These are phyloP conservation scores for Eucommia ulmoides DNA, from an alignment of 257 asterid species.

Conservation along the genomic window DNA sequence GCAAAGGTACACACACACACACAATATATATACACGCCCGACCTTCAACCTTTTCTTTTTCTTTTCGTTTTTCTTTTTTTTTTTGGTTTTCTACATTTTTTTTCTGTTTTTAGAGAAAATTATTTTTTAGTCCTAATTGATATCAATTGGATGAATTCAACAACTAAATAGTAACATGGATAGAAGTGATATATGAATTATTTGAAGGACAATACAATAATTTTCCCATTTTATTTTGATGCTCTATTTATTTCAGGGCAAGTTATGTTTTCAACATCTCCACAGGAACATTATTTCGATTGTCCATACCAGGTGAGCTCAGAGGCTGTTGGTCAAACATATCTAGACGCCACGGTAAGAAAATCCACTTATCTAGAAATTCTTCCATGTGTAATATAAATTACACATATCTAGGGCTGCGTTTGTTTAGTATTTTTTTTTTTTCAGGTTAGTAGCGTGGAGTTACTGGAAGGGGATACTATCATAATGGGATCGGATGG, in stretches of 20 bases:
- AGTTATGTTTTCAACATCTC: conserved; percentile 54
- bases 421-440: neutral
- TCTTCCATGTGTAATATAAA: neutral
- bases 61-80: conserved; percentile 1
- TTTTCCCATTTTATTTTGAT: conserved; percentile 2
- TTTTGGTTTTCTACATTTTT: conserved; percentile 3
- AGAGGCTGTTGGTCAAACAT: conserved; percentile 69
- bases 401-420: neutral
- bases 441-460: conserved; percentile 54
- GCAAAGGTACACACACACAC: no score
- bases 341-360: conserved; percentile 77
- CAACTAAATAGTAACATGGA: no score
- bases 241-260: conserved; percentile 37
- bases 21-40: neutral
- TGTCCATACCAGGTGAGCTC: conserved; percentile 92
- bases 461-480: conserved; percentile 53
- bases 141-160: no score
- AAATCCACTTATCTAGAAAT: conserved; percentile 7
- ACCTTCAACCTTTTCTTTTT: neutral
- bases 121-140: no score
- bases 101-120: no score
- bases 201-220: no score
- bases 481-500: conserved; percentile 82
- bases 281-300: conserved; percentile 87
- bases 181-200: no score